Conservation (phyloP, 371 early-diverging fungal genomes). For the Apophysomyces variabilis region DNA sequence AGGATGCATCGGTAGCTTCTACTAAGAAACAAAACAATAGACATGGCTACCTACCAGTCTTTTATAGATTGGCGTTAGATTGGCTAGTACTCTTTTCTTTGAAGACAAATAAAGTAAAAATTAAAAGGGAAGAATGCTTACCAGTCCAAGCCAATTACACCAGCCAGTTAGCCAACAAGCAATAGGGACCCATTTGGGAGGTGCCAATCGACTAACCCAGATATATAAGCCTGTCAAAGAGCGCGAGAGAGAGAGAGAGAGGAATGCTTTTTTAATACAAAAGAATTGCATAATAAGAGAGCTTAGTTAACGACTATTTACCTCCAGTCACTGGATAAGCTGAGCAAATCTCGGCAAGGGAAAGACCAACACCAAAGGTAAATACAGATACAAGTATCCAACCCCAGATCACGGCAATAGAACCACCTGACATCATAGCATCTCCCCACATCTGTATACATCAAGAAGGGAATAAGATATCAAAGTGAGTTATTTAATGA, state of each 20-base stretch:
- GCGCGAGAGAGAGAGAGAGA: background rate
- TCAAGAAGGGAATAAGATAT: background rate
- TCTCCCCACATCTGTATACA: constrained; percentile 50
- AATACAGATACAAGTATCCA: constrained; percentile 68
- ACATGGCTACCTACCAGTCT: constrained; percentile 25
- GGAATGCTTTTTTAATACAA: background rate
- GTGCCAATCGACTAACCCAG: constrained; percentile 64
- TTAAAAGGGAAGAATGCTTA: constrained; percentile 5
- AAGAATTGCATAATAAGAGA: constrained; percentile 7
- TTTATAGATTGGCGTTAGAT: background rate
- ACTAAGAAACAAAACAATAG: background rate
- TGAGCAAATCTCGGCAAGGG: constrained; percentile 77
- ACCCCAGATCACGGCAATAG: constrained; percentile 72
- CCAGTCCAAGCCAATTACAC: constrained; percentile 65
- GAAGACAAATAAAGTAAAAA: background rate
- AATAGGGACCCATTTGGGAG: constrained; percentile 58
- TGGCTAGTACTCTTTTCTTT: background rate
- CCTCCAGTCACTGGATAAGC: constrained; percentile 74
- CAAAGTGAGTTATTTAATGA: background rate
- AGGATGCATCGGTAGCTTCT: too few relatives aligned
- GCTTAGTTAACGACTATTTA: constrained; percentile 7
- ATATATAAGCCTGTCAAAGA: constrained; percentile 40
- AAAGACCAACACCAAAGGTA: constrained; percentile 66
- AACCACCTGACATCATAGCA: constrained; percentile 71
- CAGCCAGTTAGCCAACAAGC: constrained; percentile 62